Evolutionary conservation across 352 stramenopile genomes (phyloP).

Genomic region (Pseudoperonospora humuli): DNA sequence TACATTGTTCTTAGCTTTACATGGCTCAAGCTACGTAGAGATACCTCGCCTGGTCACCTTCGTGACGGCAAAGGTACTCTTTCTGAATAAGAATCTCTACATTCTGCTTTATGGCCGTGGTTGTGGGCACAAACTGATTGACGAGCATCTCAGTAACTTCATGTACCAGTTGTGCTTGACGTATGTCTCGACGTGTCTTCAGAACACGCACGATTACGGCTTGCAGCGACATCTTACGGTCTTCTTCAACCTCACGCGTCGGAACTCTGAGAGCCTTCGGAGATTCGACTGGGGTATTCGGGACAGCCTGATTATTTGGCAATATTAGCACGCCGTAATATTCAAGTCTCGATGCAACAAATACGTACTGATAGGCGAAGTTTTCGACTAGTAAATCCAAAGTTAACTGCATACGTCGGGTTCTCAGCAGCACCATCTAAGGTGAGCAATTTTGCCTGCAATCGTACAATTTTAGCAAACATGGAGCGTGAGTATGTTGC

Average conservation of each 20-base stretch:
- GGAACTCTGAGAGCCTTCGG: conserved; percentile 43
- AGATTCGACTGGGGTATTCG: conserved; percentile 63
- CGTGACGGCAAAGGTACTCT: conserved; percentile 69
- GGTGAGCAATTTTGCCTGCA: conserved; percentile 37
- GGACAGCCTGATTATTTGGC: conserved; percentile 27
- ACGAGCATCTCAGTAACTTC: conserved; percentile 69
- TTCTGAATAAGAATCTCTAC: conserved; percentile 81
- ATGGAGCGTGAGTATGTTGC: not conserved
- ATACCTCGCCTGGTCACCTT: conserved; percentile 46
- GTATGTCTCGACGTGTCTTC: conserved; percentile 73
- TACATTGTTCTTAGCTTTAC: not conserved
- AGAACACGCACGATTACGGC: conserved; percentile 77
- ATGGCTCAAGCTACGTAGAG: conserved; percentile 57
- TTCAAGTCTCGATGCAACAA: too few relatives aligned
- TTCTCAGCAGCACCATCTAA: conserved; percentile 18
- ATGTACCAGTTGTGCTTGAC: conserved; percentile 45
- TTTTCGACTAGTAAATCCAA: conserved; percentile 40
- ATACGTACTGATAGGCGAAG: conserved; percentile 37
- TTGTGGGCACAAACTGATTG: conserved; percentile 65
- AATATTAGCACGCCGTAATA: not conserved
- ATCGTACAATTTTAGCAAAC: not conserved
- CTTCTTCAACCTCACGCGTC: conserved; percentile 72
- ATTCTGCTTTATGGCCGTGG: conserved; percentile 61
- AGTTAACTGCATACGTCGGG: conserved; percentile 35
- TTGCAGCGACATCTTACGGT: conserved; percentile 84